These are phyloP conservation scores for Hanseniaspora mollemarum DNA, from an alignment of 805 yeast genomes.

Conservation along the genomic window DNA sequence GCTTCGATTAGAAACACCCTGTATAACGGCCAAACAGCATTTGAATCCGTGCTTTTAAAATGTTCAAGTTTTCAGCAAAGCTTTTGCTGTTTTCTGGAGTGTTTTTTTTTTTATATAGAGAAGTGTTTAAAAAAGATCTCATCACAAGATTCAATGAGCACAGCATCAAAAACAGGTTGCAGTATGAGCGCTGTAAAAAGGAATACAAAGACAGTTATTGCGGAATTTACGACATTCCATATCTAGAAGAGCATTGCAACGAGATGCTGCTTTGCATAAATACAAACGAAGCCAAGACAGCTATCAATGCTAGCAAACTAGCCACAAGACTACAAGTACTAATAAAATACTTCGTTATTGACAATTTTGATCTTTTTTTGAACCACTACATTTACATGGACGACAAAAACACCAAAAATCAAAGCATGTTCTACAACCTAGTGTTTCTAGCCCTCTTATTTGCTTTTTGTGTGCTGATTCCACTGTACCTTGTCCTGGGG, in stretches of 20 bases:
- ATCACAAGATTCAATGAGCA: background rate
- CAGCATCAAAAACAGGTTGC: background rate
- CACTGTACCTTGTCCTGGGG: background rate
- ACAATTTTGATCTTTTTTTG: constrained; percentile 5
- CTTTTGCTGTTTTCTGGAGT: background rate
- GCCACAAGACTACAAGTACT: constrained; percentile 6
- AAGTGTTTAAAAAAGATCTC: constrained; percentile 4
- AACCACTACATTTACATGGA: constrained; percentile 5
- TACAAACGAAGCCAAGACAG: background rate
- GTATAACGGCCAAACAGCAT: no score
- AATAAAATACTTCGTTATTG: constrained; percentile 7
- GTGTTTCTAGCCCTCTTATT: background rate
- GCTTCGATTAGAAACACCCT: no score
- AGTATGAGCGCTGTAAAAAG: constrained; percentile 3
- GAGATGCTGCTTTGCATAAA: background rate
- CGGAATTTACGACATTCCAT: constrained; percentile 6
- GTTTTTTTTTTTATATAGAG: background rate
- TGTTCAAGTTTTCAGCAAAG: background rate
- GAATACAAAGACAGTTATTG: constrained; percentile 6
- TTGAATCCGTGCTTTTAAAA: no score
- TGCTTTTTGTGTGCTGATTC: background rate
- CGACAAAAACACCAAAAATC: background rate
- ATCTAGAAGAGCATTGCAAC: constrained; percentile 2
- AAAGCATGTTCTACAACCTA: background rate
- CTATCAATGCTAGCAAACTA: background rate